phyloP scores from a whole-genome alignment of 345 rosid species.

The Salix arbutifolia region DNA sequence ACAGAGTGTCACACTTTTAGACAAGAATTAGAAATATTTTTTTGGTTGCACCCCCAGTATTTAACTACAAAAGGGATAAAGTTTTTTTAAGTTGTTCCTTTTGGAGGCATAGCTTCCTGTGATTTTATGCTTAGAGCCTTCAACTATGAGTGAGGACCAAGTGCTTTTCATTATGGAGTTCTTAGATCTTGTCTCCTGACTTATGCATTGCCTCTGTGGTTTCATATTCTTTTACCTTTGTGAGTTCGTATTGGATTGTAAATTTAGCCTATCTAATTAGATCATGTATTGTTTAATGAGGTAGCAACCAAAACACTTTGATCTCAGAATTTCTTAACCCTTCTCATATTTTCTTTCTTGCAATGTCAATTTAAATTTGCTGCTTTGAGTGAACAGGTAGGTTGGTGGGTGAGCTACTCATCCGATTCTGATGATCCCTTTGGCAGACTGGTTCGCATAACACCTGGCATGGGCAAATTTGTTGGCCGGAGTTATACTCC shows the following conservation, averaged over 20 bases:
- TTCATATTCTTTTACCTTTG: background rate
- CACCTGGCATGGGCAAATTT: conserved; percentile 86
- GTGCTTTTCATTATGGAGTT: background rate
- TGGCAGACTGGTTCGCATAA: conserved; percentile 74
- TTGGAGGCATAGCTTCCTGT: background rate
- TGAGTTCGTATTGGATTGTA: background rate
- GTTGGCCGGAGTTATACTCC: conserved; percentile 84
- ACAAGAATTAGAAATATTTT: background rate
- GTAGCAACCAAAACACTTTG: background rate
- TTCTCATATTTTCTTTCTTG: background rate
- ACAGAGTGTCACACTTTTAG: background rate
- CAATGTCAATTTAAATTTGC: conserved; percentile 3
- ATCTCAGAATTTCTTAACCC: background rate
- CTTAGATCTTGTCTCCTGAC: background rate
- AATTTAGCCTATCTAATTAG: background rate
- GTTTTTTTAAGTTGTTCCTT: background rate
- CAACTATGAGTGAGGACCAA: background rate
- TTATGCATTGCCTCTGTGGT: background rate
- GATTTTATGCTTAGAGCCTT: background rate
- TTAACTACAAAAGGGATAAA: background rate
- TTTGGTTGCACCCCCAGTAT: background rate
- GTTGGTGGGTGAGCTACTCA: conserved; percentile 97
- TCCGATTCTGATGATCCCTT: conserved; percentile 77
- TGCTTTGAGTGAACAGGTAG: conserved; percentile 54
- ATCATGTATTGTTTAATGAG: background rate